phyloP scores from a whole-genome alignment of 2,329 filamentous ascomycete genomes.

The Venturiaceae sp. region DNA sequence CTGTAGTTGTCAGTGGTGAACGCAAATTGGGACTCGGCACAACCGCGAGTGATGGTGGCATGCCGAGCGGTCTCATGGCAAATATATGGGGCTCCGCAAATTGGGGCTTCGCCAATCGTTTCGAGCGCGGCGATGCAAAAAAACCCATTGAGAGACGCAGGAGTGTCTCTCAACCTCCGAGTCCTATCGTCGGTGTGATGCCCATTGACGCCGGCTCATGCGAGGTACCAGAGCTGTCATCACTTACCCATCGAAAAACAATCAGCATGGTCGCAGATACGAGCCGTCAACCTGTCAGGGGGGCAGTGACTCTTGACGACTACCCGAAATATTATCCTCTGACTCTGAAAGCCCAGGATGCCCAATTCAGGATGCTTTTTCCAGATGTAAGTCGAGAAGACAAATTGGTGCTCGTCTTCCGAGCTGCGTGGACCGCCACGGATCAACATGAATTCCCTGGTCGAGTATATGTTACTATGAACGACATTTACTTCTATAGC shows the following conservation, averaged over 20 bases:
- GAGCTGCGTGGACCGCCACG: constrained; percentile 77
- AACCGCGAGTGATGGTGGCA: constrained; percentile 45
- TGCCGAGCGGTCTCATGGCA: constrained; percentile 79
- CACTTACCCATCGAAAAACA: constrained; percentile 8
- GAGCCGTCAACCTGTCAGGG: background rate
- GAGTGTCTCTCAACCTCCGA: constrained; percentile 23
- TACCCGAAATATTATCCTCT: constrained; percentile 72
- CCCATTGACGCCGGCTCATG: background rate
- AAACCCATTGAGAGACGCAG: constrained; percentile 12
- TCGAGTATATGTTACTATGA: constrained; percentile 77
- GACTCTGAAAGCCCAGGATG: constrained; percentile 76
- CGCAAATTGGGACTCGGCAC: constrained; percentile 54
- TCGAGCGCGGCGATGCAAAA: constrained; percentile 45
- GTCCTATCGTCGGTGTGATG: constrained; percentile 9
- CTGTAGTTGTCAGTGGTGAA: constrained; percentile 72
- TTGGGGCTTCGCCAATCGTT: constrained; percentile 60
- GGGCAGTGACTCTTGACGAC: background rate
- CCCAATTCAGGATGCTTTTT: constrained; percentile 88
- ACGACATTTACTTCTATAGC: constrained; percentile 92
- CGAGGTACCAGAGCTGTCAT: background rate
- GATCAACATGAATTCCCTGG: constrained; percentile 71
- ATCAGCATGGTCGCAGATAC: constrained; percentile 3
- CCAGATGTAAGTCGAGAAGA: constrained; percentile 68
- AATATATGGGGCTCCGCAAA: constrained; percentile 90
- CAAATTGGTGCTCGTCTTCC: constrained; percentile 82